Base-by-base conservation (phyloP, 2,329 filamentous ascomycete species). In the Venturia oleaginea region DNA sequence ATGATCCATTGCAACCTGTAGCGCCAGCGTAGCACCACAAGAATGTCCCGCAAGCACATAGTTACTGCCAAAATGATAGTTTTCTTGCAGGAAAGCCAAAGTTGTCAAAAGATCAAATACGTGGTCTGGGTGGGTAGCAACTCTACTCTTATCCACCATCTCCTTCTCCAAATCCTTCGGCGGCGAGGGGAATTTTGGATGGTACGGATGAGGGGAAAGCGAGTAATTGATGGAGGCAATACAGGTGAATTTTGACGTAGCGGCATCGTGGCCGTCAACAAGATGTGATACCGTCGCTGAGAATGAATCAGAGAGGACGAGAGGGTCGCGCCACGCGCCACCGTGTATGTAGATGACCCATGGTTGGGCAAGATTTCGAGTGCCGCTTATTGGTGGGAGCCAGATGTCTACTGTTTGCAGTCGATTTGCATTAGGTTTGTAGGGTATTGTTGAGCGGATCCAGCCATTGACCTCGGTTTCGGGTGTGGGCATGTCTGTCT, bases 211-310 rank as follows among this genome's bases (percentile, higher is more conserved):
- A 2, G 83, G 78, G 7, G 83, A 85, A 61, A 89, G 82, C 43
- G 85, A 81, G 78, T 88, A 88, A 73, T 86, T 83, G 65, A 88
- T 71, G 55, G 85, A 86, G 34, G 85, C 83, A 70, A 89, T 83
- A 66, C 83, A 87, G 27, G 83, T 82, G 65, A 90, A 77, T 60
- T 74, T 71, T 32, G 72, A 62, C 19, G 67, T 51, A 5, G 61
- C 13, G 66, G 42, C 34, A 15, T 51, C 46, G 46, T 51, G 60
- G 6, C 40, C 11, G 27, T 38, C 34, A 27, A 42, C 59, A 32
- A 62, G 22, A 30, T 34, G 32, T 10, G 38, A 46, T 3, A 62
- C 38, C 7, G 60, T 34, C 10, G 60, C 37, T 37, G 40, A 37
- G n/a, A 46, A 48, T 2, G 60, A 62, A 30, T 62, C 40, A 1